These are phyloP conservation scores for Ophiostoma montium DNA, from an alignment of 2,329 filamentous ascomycete species.

Conservation along the genomic window DNA sequence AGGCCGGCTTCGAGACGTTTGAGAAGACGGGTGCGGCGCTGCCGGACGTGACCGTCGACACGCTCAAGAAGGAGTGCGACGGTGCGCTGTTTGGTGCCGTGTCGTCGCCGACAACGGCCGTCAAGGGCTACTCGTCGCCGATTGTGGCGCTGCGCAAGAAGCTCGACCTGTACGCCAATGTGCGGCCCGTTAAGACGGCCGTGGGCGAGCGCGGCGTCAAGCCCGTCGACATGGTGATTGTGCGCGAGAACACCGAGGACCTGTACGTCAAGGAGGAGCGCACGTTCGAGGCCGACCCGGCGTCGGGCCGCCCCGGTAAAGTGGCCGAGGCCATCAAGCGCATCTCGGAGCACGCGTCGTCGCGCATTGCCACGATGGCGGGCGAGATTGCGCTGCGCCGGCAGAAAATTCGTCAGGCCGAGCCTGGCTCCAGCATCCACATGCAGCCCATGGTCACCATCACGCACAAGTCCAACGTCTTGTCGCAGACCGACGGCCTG, in stretches of 20 bases:
- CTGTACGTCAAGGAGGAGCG: conserved; percentile 95
- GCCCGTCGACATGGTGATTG: conserved; percentile 92
- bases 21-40: conserved; percentile 77
- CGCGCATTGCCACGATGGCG: conserved; percentile 81
- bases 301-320: conserved; percentile 48
- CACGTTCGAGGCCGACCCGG: conserved; percentile 49
- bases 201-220: conserved; percentile 44
- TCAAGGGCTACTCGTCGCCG: conserved; percentile 90
- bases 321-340: conserved; percentile 97
- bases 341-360: conserved; percentile 74
- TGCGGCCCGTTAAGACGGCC: conserved; percentile 84
- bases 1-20: conserved; percentile 89
- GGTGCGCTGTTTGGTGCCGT: conserved; percentile 95
- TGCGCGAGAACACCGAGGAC: conserved; percentile 97
- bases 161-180: conserved; percentile 92
- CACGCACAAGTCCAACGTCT: conserved; percentile 96
- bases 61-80: conserved; percentile 83
- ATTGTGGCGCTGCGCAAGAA: conserved; percentile 94
- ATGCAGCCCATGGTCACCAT: conserved; percentile 69
- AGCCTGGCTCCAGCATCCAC: conserved; percentile 51
- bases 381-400: conserved; percentile 85
- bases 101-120: conserved; percentile 75
- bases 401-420: conserved; percentile 57
- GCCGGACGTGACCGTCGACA: conserved; percentile 79
- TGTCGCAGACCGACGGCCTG: conserved; percentile 89